Evolutionary conservation across 2,329 filamentous ascomycete genomes (phyloP), one percentile per base, ranked within the genome.

Genomic region (Periconia macrospinosa): DNA sequence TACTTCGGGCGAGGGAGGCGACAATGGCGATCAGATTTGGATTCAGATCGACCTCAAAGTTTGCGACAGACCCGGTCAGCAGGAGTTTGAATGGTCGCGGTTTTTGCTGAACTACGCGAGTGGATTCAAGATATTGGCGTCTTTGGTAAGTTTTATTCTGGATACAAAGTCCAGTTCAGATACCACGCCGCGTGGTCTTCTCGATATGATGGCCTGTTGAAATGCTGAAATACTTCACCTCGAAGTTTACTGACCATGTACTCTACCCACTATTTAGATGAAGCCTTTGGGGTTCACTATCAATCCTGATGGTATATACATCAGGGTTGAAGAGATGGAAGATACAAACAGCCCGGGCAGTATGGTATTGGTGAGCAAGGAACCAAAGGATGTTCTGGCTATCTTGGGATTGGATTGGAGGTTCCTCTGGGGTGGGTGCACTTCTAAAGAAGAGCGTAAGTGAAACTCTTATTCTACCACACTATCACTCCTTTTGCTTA

Each of bases 1-100:
- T 10, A 51, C 53, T 3, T 44, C 49, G 10, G 47, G 50, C 2
- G 49, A 48, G 17, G 33, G 27, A 11, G 43, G 49, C 6, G 47
- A 53, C 11, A 44, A 47, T 9, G 47, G 56, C 2, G 43, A 50
- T 10, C 48, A 57, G 3, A 56, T 60, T 19, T 65, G 50, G 48
- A 52, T 67, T 14, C 64, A 70, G 44, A 54, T 70, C 19, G 66
- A 69, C 17, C 47, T 68, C 55, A 68, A 68, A 30, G 47, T 68
- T 2, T 65, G 59, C 53, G 58, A 60, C 35, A 53, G 50, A 17
- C 48, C 52, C 1, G 49, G 59, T 18, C 10, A 47, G 23, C 40
- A 50, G 17, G 3, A 56, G 1, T 70, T 68, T 27, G 50, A 54
- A 8, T 70, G 65, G 67, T 18, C 48, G n/a, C 41, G 44, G 1